Evolutionary conservation across 345 rosid genomes (phyloP).

Genomic region (Eucalyptus leucophloia): DNA sequence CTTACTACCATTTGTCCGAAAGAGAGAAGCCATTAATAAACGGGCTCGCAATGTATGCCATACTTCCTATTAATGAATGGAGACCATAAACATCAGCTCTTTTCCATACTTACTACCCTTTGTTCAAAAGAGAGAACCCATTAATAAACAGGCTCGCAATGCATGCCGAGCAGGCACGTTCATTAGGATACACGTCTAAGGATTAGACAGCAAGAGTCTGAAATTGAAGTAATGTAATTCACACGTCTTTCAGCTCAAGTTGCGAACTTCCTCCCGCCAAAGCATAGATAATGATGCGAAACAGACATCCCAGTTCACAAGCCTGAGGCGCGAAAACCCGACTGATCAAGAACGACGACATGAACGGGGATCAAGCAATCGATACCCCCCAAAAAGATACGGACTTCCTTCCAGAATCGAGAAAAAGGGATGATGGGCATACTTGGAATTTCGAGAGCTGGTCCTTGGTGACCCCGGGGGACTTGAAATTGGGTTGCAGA

Average conservation of each 20-base stretch:
- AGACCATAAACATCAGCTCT: too few species aligned
- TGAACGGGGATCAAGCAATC: background rate
- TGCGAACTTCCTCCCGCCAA: background rate
- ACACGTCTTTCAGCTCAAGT: background rate
- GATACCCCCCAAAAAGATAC: background rate
- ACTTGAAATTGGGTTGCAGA: background rate
- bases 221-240: background rate
- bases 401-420: background rate
- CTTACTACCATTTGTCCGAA: too few species aligned
- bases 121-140: background rate
- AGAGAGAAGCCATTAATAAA: too few species aligned
- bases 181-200: background rate
- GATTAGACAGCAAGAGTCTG: background rate
- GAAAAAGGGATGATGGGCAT: background rate
- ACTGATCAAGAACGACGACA: background rate
- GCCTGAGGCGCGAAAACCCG: background rate
- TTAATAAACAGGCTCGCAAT: background rate
- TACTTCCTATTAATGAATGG: too few species aligned
- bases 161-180: background rate
- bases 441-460: slow-evolving; percentile 4
- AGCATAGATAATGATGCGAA: background rate
- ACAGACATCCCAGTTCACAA: background rate
- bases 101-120: too few species aligned
- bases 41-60: too few species aligned
- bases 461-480: background rate